Evolutionary conservation across 2,329 filamentous ascomycete genomes (phyloP).

Genomic region (Talaromyces sp.): DNA sequence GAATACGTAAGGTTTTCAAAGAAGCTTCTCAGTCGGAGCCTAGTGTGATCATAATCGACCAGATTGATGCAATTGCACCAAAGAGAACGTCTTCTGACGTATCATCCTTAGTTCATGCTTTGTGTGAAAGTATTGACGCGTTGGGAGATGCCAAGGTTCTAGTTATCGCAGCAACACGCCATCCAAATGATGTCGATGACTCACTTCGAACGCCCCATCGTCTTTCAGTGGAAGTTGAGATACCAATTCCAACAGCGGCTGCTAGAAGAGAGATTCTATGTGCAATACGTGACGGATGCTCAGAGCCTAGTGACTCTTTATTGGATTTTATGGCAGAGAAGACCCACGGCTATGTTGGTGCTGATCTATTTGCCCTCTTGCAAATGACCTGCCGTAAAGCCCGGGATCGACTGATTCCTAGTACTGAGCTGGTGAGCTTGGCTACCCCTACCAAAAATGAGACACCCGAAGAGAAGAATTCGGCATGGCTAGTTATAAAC

Average conservation of each 20-base stretch:
- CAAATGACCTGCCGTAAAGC: constrained; percentile 48
- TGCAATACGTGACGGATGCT: constrained; percentile 51
- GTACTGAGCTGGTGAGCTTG: not conserved
- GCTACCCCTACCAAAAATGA: not conserved
- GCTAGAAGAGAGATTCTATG: constrained; percentile 72
- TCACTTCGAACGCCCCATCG: constrained; percentile 63
- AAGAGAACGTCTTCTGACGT: constrained; percentile 49
- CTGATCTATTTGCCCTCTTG: constrained; percentile 68
- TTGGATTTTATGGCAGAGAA: constrained; percentile 64
- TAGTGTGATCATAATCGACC: constrained; percentile 75
- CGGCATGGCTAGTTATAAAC: constrained; percentile 30
- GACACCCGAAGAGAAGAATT: constrained; percentile 6
- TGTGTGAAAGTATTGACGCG: constrained; percentile 42
- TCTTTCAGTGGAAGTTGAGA: constrained; percentile 65
- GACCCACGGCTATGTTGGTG: constrained; percentile 83
- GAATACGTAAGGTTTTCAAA: constrained; percentile 66
- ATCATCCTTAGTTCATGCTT: constrained; percentile 33
- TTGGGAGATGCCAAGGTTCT: constrained; percentile 57
- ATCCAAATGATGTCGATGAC: constrained; percentile 67
- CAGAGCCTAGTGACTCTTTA: constrained; percentile 51
- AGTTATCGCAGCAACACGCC: constrained; percentile 72
- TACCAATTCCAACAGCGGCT: constrained; percentile 71
- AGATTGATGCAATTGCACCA: constrained; percentile 67
- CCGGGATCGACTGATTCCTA: constrained; percentile 32
- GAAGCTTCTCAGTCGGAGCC: constrained; percentile 67